Evolutionary conservation across 768 basidiomycete species (phyloP).

Genomic region (Rhodocollybia butyracea): DNA sequence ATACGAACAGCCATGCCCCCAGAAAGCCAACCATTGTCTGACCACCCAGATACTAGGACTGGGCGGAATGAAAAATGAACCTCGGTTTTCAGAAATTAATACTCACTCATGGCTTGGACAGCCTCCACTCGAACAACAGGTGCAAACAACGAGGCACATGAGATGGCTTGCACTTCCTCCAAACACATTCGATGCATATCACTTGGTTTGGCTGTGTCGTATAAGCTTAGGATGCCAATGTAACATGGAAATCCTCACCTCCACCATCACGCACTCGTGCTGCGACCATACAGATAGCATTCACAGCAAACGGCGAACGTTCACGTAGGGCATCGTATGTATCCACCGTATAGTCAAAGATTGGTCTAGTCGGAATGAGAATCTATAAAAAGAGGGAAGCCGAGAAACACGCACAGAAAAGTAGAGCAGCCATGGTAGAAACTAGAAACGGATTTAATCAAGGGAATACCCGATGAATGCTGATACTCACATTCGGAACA

Average conservation of each 20-base stretch:
- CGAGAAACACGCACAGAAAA: conserved; percentile 43
- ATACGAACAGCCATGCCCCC: conserved; percentile 96
- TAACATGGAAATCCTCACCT: conserved; percentile 39
- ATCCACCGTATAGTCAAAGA: conserved; percentile 81
- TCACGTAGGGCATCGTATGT: conserved; percentile 84
- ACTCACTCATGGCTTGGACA: conserved; percentile 90
- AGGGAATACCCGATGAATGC: conserved; percentile 10
- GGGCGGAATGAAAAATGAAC: not conserved
- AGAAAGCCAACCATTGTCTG: conserved; percentile 93
- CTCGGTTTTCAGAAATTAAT: not conserved
- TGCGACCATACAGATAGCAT: conserved; percentile 92
- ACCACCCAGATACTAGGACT: conserved; percentile 94
- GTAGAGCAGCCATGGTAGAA: conserved; percentile 93
- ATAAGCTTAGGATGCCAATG: not conserved
- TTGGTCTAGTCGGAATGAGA: conserved; percentile 43
- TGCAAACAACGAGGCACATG: conserved; percentile 82
- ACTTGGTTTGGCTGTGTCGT: conserved; percentile 59
- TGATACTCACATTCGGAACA: conserved; percentile 74
- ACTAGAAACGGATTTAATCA: conserved; percentile 35
- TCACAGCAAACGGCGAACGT: conserved; percentile 90
- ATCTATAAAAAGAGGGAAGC: conserved; percentile 8
- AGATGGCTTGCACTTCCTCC: conserved; percentile 84
- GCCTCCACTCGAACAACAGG: conserved; percentile 84
- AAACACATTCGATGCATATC: conserved; percentile 70
- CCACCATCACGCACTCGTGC: conserved; percentile 89